A percentile compares a stretch with the other conserved stretches of the same genome.
Evolutionary conservation across 2,329 filamentous ascomycete genomes (phyloP).

Genomic region (Calonectria pteridis): DNA sequence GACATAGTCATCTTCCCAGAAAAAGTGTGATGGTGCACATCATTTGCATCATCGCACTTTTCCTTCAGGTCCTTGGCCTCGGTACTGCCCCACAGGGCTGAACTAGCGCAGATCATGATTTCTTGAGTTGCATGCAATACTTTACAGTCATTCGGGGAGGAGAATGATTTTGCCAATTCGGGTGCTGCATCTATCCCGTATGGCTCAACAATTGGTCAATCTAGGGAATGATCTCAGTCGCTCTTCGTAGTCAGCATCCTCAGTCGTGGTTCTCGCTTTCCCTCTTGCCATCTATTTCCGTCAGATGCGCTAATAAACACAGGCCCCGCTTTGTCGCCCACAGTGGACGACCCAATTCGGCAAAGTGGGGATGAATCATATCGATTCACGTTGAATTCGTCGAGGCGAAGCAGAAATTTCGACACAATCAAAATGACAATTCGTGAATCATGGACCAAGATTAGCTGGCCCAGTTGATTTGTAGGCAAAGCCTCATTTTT

Average conservation of each 20-base stretch:
- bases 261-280: not conserved
- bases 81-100: not conserved
- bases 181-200: too few relatives aligned
- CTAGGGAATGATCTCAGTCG: not conserved
- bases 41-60: not conserved
- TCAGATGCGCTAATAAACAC: not conserved
- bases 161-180: not conserved
- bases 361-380: constrained; percentile 2
- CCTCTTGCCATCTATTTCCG: not conserved
- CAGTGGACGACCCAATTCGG: not conserved
- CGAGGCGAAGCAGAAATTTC: not conserved
- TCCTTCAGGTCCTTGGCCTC: too few relatives aligned
- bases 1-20: too few relatives aligned
- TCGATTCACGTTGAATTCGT: not conserved
- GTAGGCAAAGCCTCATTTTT: not conserved
- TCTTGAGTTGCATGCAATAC: not conserved
- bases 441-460: not conserved
- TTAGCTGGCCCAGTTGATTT: too few relatives aligned
- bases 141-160: not conserved
- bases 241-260: not conserved
- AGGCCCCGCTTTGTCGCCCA: not conserved
- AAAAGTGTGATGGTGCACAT: too few relatives aligned
- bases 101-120: not conserved
- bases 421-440: not conserved
- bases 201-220: not conserved